Evolutionary conservation across 2,329 filamentous ascomycete species (phyloP).

Genomic region (Hypoxylon sp.): DNA sequence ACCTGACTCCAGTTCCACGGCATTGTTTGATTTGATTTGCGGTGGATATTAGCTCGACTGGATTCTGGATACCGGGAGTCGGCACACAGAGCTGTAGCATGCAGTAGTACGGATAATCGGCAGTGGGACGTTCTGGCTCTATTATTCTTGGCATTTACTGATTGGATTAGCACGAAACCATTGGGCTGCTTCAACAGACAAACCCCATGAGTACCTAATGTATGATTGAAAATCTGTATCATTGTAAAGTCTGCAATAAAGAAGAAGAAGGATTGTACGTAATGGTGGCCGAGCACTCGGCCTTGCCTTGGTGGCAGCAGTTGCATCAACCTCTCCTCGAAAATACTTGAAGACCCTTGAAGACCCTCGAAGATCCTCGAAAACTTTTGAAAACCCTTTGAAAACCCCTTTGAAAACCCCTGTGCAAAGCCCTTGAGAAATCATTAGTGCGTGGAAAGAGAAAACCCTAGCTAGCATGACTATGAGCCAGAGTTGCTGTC

Average conservation of each 20-base stretch:
- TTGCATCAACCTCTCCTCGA: neutral
- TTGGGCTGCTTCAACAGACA: neutral
- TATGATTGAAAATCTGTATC: neutral
- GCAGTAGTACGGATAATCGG: conserved; percentile 28
- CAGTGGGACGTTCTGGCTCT: conserved; percentile 13
- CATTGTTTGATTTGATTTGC: conserved; percentile 6
- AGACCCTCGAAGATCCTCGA: neutral
- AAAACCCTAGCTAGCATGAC: neutral
- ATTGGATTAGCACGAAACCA: conserved; percentile 8
- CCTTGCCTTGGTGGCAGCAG: neutral
- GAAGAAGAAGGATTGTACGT: neutral
- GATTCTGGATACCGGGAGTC: conserved; percentile 2
- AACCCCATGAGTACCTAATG: neutral
- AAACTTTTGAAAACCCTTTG: neutral
- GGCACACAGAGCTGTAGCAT: conserved; percentile 11
- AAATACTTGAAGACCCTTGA: neutral
- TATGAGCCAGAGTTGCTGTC: neutral
- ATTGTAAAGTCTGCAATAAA: conserved; percentile 1
- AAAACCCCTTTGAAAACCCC: neutral
- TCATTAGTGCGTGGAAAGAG: neutral
- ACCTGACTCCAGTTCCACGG: conserved; percentile 11
- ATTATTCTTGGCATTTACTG: neutral
- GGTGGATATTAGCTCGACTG: conserved; percentile 22
- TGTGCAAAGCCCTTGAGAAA: too few species aligned
- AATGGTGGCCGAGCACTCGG: neutral